phyloP scores from a whole-genome alignment of 768 basidiomycete species.

The Boletus tylopilopsis region DNA sequence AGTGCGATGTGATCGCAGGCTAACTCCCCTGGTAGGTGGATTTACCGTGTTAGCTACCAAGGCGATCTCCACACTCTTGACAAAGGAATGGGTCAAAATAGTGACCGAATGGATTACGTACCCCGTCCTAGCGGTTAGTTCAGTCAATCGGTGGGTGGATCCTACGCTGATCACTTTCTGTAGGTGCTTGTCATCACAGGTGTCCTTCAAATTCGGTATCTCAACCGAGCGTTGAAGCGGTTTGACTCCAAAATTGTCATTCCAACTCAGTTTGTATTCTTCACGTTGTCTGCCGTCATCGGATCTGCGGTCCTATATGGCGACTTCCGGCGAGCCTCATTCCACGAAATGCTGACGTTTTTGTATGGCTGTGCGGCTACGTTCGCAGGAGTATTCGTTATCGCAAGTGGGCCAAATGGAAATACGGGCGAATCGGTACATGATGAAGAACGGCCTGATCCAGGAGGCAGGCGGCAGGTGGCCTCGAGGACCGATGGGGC shows the following conservation, averaged over 20 bases:
- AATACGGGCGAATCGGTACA: conserved; percentile 26
- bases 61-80: conserved; percentile 82
- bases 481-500: conserved; percentile 26
- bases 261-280: conserved; percentile 92
- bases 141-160: not conserved
- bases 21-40: conserved; percentile 50
- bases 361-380: conserved; percentile 87
- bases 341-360: conserved; percentile 82
- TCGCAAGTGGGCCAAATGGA: conserved; percentile 59
- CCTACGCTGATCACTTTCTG: conserved; percentile 6
- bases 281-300: conserved; percentile 88
- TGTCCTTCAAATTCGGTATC: conserved; percentile 78
- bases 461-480: conserved; percentile 26
- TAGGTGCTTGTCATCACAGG: conserved; percentile 73
- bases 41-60: conserved; percentile 96
- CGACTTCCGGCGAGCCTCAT: conserved; percentile 81
- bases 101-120: conserved; percentile 83
- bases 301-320: conserved; percentile 93
- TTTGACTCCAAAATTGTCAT: conserved; percentile 96
- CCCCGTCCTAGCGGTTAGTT: conserved; percentile 63
- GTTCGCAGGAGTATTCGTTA: conserved; percentile 84
- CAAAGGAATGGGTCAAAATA: conserved; percentile 70
- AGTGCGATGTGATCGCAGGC: not conserved
- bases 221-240: conserved; percentile 84
- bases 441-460: conserved; percentile 32